These are phyloP conservation scores for Omphalotus olearius DNA, from an alignment of 1,284 basidiomycete genomes.

Conservation along the genomic window DNA sequence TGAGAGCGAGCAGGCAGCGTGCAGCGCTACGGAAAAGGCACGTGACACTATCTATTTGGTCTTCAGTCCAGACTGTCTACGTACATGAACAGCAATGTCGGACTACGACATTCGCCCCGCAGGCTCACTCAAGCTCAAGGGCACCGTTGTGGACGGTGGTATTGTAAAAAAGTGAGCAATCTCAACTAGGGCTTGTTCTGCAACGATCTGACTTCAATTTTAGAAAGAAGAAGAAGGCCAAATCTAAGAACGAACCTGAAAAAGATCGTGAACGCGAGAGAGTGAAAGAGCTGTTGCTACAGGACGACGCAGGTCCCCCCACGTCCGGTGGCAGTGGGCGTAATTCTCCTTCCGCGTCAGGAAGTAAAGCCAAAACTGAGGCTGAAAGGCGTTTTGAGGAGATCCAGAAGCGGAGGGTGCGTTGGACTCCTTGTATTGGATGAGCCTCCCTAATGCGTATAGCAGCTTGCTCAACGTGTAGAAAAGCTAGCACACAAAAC, in stretches of 20 bases:
- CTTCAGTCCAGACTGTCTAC: background rate
- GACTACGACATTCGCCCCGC: slow-evolving; percentile 86
- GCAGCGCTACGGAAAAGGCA: background rate
- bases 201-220: slow-evolving; percentile 17
- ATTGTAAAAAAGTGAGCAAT: slow-evolving; percentile 73
- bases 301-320: slow-evolving; percentile 39
- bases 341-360: slow-evolving; percentile 48
- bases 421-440: slow-evolving; percentile 25
- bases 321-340: slow-evolving; percentile 52
- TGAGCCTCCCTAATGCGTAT: slow-evolving; percentile 2
- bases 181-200: slow-evolving; percentile 2
- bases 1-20: background rate
- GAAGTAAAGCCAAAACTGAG: slow-evolving; percentile 69
- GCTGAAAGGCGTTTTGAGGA: slow-evolving; percentile 90
- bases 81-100: slow-evolving; percentile 42
- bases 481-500: slow-evolving; percentile 80
- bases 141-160: slow-evolving; percentile 71
- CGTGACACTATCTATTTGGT: background rate
- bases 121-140: slow-evolving; percentile 89
- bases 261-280: slow-evolving; percentile 39
- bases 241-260: slow-evolving; percentile 40
- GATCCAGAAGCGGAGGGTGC: slow-evolving; percentile 75
- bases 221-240: slow-evolving; percentile 88
- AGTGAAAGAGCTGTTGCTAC: slow-evolving; percentile 47
- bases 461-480: slow-evolving; percentile 76